Evolutionary conservation across 1,284 basidiomycete genomes (phyloP), one percentile per base, ranked within the genome.

Genomic region (Pterulicium gracile): DNA sequence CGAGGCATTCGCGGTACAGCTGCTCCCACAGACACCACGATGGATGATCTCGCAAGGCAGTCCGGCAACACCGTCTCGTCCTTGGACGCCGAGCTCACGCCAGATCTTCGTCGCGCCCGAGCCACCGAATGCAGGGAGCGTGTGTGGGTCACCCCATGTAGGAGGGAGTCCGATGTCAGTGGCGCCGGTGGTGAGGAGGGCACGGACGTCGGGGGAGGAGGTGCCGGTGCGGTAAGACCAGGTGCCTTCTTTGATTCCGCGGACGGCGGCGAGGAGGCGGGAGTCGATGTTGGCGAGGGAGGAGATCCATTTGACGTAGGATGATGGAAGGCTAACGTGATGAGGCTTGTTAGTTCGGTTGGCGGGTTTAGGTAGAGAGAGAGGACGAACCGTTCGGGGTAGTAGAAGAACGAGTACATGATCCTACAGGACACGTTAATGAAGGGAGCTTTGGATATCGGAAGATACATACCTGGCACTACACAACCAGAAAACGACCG

Each of bases 381-480:
- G 21, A 43, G 3, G 18, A 52, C 52, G 41, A 56, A 85, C 82
- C 79, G 76, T 52, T 76, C 65, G 3, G 83, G 81, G 54, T 77
- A 66, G 55, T 88, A 88, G 58, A 85, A 80, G 60, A 82, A 88
- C 56, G 83, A 87, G 84, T 83, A 88, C 83, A 88, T 87, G 45
- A 88, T 86, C 55, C 85, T 86, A 52, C 47, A 43, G 7, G 50
- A 24, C 14, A 24, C 27, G 49, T 42, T 7, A 34, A 48, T 47
- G 15, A 42, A 47, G 21, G 42, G 40, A 39, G 42, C 22, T 24
- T 44, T 42, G 21, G 42, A 12, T 49, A 27, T 10, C 15, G 27
- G 24, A 34, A n/a, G 19, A 36, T 43, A 61, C 69, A 18, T 47
- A 85, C 84, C 84, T 77, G 34, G 82, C 77, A 52, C 81, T 83